phyloP scores from a whole-genome alignment of 2,329 filamentous ascomycete species.

The Diaporthe nobilis region DNA sequence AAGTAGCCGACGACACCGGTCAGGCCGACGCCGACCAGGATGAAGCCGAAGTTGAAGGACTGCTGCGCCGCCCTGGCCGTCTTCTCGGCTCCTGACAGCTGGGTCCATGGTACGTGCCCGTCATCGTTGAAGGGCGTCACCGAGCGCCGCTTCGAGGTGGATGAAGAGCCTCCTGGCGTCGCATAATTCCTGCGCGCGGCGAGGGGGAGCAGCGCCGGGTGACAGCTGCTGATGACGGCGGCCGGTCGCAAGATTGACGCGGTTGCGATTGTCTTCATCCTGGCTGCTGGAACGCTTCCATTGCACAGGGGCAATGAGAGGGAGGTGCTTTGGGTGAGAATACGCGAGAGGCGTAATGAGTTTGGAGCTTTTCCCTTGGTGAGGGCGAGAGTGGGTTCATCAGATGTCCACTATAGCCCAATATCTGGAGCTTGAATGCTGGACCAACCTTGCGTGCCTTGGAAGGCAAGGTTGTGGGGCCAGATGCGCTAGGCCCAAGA shows the following conservation, averaged over 20 bases:
- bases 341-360: background rate
- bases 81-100: constrained; percentile 84
- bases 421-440: constrained; percentile 24
- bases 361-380: background rate
- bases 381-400: constrained; percentile 16
- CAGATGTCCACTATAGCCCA: background rate
- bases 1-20: constrained; percentile 85
- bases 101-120: constrained; percentile 83
- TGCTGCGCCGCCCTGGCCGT: constrained; percentile 89
- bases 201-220: constrained; percentile 53
- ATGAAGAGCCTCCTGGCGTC: constrained; percentile 52
- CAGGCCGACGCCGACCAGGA: constrained; percentile 80
- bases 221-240: constrained; percentile 42
- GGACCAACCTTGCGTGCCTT: background rate
- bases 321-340: background rate
- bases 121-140: constrained; percentile 91
- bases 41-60: constrained; percentile 86
- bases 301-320: constrained; percentile 33
- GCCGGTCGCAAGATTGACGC: constrained; percentile 41
- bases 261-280: constrained; percentile 41
- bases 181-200: constrained; percentile 68
- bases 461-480: constrained; percentile 10
- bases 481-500: background rate
- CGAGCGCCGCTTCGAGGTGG: constrained; percentile 71
- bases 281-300: constrained; percentile 40